phyloP scores from a whole-genome alignment of 257 asterid genomes.

The Ophiorrhiza pumila region DNA sequence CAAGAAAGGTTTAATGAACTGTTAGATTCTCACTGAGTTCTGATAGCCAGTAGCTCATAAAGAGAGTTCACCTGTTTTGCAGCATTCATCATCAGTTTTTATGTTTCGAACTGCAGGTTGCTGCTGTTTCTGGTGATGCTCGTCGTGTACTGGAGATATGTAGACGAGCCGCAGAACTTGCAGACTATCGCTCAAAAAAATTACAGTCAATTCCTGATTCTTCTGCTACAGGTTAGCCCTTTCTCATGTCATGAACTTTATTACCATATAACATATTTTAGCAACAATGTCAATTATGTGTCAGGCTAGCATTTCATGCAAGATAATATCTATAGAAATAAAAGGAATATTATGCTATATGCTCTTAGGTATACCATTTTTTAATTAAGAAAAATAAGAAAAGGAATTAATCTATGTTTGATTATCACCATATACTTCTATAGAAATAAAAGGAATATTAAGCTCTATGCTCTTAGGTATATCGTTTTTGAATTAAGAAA shows the following conservation, averaged over 20 bases:
- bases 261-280: background rate
- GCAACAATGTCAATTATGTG: background rate
- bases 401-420: background rate
- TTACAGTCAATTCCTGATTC: slow-evolving; percentile 33
- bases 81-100: slow-evolving; percentile 1
- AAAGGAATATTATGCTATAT: background rate
- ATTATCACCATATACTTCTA: background rate
- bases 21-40: slow-evolving; percentile 10
- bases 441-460: background rate
- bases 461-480: background rate
- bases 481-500: background rate
- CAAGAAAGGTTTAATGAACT: slow-evolving; percentile 65
- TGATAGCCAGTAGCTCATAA: background rate
- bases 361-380: background rate
- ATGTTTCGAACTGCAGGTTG: slow-evolving; percentile 53
- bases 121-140: slow-evolving; percentile 98
- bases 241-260: background rate
- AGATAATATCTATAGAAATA: background rate
- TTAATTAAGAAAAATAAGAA: background rate
- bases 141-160: slow-evolving; percentile 97
- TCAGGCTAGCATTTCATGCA: background rate
- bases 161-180: slow-evolving; percentile 93
- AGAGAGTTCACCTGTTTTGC: background rate
- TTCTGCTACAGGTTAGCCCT: slow-evolving; percentile 44
- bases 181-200: slow-evolving; percentile 65